These are phyloP conservation scores for Neoboletus brunneissimus DNA, from an alignment of 768 basidiomycete species.

Conservation along the genomic window DNA sequence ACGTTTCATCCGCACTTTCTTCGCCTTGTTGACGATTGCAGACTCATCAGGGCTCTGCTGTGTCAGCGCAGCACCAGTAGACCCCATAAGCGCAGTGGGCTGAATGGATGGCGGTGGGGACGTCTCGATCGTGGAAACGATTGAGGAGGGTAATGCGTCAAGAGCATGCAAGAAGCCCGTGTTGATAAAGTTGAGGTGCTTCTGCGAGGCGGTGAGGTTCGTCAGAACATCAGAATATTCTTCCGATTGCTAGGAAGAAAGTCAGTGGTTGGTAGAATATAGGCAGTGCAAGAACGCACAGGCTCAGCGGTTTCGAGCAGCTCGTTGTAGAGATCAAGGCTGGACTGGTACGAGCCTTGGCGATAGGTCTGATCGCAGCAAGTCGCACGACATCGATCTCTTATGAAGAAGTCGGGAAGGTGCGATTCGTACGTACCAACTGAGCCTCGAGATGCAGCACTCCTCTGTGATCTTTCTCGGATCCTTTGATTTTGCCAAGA, in stretches of 20 bases:
- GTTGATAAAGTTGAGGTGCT: constrained; percentile 81
- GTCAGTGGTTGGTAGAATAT: constrained; percentile 1
- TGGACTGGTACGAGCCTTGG: constrained; percentile 67
- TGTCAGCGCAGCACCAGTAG: constrained; percentile 23
- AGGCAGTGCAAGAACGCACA: constrained; percentile 44
- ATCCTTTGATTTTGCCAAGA: constrained; percentile 47
- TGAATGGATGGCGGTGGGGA: constrained; percentile 55
- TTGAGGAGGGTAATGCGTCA: constrained; percentile 52
- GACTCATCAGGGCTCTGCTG: constrained; percentile 35
- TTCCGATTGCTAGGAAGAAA: constrained; percentile 61
- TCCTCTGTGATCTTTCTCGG: constrained; percentile 52
- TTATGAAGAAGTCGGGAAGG: constrained; percentile 17
- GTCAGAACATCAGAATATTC: constrained; percentile 86
- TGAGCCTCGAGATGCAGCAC: constrained; percentile 83
- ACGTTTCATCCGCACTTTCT: constrained; percentile 60
- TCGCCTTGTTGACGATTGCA: constrained; percentile 37
- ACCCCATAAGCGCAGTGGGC: constrained; percentile 26
- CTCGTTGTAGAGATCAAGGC: constrained; percentile 76
- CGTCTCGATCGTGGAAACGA: constrained; percentile 56
- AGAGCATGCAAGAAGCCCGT: constrained; percentile 63
- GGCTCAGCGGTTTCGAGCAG: constrained; percentile 75
- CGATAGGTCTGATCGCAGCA: constrained; percentile 62
- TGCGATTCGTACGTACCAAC: constrained; percentile 51
- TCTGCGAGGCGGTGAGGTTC: constrained; percentile 79
- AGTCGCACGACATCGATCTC: constrained; percentile 14